These are phyloP conservation scores for Zarea fungicola DNA, from an alignment of 2,329 filamentous ascomycete genomes.

Conservation along the genomic window DNA sequence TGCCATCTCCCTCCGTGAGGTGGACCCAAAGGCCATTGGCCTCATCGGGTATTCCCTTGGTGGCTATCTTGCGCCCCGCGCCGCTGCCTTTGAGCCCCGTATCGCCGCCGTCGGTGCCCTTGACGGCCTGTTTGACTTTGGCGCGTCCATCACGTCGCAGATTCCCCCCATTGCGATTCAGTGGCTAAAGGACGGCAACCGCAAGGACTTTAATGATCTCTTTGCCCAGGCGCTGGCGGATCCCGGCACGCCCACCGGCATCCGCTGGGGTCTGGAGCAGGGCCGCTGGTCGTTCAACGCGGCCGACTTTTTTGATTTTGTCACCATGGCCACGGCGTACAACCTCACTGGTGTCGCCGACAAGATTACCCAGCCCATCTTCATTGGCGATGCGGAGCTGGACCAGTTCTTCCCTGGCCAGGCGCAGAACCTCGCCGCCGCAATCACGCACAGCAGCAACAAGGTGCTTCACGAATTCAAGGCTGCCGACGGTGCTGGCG, in stretches of 20 bases:
- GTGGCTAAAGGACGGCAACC: conserved; percentile 16
- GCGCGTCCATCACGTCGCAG: conserved; percentile 10
- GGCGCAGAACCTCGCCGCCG: conserved; percentile 1
- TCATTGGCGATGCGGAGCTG: conserved; percentile 20
- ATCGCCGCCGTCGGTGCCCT: conserved; percentile 34
- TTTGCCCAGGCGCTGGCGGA: conserved; percentile 7
- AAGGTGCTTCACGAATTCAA: conserved; percentile 5
- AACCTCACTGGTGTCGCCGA: conserved; percentile 16
- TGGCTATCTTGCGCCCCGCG: conserved; percentile 34
- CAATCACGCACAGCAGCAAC: conserved; percentile 1
- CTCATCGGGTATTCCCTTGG: conserved; percentile 38
- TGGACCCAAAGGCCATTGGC: conserved; percentile 28
- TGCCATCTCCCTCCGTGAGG: conserved; percentile 21
- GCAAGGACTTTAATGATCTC: conserved; percentile 18
- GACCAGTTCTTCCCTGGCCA: conserved; percentile 18
- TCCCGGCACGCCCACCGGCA: conserved; percentile 10
- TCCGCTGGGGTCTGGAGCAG: conserved; percentile 22
- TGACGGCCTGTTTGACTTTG: conserved; percentile 34
- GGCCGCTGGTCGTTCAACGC: conserved; percentile 24
- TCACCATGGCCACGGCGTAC: conserved; percentile 15
- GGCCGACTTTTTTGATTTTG: conserved; percentile 19
- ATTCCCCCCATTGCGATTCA: conserved; percentile 11
- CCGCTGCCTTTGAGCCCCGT: conserved; percentile 40
- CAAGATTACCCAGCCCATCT: conserved; percentile 20
- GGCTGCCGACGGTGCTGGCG: conserved; percentile 8